Conservation (phyloP, 139 green algal genomes). For the Chlamydomonas incerta region DNA sequence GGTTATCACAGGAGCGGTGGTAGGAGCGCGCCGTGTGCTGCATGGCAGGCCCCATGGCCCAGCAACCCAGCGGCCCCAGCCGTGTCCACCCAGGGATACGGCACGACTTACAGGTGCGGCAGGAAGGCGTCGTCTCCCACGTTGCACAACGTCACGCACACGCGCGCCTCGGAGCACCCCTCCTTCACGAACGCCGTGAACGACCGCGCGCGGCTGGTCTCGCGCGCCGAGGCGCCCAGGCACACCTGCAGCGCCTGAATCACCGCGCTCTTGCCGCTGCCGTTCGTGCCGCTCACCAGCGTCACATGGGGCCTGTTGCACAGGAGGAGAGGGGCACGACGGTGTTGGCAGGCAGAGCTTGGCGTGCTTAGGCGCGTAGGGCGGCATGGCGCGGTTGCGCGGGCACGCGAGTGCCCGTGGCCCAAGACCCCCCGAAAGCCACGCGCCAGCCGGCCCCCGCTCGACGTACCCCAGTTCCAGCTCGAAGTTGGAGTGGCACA, state of each 20-base stretch:
- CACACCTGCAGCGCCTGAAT: slow-evolving; percentile 81
- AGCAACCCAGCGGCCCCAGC: too few species aligned
- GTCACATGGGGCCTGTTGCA: slow-evolving; percentile 71
- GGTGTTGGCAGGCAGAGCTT: too few species aligned
- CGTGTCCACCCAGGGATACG: too few species aligned
- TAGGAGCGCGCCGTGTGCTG: too few species aligned
- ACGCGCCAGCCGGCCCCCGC: too few species aligned
- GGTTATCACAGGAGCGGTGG: too few species aligned
- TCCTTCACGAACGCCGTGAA: too few species aligned
- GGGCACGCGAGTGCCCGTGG: too few species aligned
- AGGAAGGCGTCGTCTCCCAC: slow-evolving; percentile 72
- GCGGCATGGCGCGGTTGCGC: too few species aligned
- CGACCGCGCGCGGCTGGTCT: slow-evolving; percentile 63
- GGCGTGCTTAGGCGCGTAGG: background rate
- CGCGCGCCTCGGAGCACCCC: background rate
- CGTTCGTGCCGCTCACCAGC: slow-evolving; percentile 78
- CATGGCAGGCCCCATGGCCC: too few species aligned
- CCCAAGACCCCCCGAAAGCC: too few species aligned
- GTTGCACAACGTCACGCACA: slow-evolving; percentile 80
- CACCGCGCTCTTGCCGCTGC: slow-evolving; percentile 79
- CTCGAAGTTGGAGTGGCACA: slow-evolving; percentile 82
- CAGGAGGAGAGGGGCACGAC: background rate
- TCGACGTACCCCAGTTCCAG: slow-evolving; percentile 75
- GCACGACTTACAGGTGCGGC: slow-evolving; percentile 54
- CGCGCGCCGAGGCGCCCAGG: slow-evolving; percentile 71